These are phyloP conservation scores for Ustilago shanxiensis DNA, from an alignment of 1,284 basidiomycete species.

Conservation along the genomic window DNA sequence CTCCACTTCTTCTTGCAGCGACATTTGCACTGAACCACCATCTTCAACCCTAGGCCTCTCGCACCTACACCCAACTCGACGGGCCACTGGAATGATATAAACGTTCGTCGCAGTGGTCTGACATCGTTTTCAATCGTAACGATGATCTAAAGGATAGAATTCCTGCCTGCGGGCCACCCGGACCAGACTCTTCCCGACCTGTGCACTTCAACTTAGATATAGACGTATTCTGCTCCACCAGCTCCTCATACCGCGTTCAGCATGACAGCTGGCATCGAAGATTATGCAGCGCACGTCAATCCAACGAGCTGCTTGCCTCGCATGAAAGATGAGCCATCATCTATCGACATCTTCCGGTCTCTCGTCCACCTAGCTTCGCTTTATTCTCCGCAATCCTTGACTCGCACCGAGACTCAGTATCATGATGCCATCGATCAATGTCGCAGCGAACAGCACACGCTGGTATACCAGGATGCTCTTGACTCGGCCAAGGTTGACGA, in stretches of 20 bases:
- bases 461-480: slow-evolving; percentile 27
- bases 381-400: slow-evolving; percentile 44
- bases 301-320: slow-evolving; percentile 46
- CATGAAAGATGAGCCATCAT: slow-evolving; percentile 25
- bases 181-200: not conserved
- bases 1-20: slow-evolving; percentile 1
- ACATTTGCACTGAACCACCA: not conserved
- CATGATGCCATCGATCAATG: not conserved
- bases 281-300: slow-evolving; percentile 7
- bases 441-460: not conserved
- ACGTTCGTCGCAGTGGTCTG: not conserved
- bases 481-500: slow-evolving; percentile 39
- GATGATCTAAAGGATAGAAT: not conserved
- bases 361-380: slow-evolving; percentile 32
- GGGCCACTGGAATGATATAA: not conserved
- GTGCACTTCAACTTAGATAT: not conserved
- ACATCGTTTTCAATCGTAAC: too few species aligned
- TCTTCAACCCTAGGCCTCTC: not conserved
- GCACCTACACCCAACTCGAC: not conserved
- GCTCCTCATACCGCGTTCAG: not conserved
- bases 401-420: not conserved
- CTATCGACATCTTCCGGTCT: slow-evolving; percentile 10
- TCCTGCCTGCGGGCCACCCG: not conserved
- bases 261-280: slow-evolving; percentile 10
- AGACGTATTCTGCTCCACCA: not conserved